Evolutionary conservation across 2,329 filamentous ascomycete genomes (phyloP).

Genomic region (Westerdykella ornata): DNA sequence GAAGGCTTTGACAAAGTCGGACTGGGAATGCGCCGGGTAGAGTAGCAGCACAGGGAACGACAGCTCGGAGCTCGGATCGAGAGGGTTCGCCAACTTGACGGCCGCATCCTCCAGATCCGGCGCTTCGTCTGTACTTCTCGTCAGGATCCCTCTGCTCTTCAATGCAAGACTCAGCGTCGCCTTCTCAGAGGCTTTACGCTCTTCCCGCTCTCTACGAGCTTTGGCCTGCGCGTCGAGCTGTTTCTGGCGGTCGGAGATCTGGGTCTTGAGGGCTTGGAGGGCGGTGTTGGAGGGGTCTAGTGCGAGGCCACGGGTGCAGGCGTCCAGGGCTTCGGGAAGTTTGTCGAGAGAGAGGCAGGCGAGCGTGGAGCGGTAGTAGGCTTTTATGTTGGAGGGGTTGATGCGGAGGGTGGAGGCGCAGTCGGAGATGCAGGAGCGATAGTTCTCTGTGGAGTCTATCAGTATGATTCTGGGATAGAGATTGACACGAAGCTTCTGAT

Average conservation of each 20-base stretch:
- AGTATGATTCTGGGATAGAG: conserved; percentile 8
- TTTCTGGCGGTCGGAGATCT: conserved; percentile 56
- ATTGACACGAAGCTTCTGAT: too few species aligned
- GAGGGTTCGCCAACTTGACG: conserved; percentile 63
- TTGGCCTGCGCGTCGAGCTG: conserved; percentile 51
- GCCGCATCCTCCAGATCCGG: conserved; percentile 83
- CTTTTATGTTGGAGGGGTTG: conserved; percentile 78
- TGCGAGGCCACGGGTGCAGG: conserved; percentile 64
- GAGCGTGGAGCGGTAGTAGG: conserved; percentile 75
- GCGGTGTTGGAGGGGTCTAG: conserved; percentile 65
- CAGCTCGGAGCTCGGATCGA: conserved; percentile 65
- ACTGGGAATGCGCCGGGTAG: conserved; percentile 75
- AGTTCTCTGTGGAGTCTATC: conserved; percentile 57
- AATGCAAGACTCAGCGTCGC: conserved; percentile 50
- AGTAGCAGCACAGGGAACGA: conserved; percentile 74
- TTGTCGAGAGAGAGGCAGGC: conserved; percentile 76
- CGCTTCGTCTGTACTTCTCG: conserved; percentile 59
- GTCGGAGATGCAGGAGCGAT: conserved; percentile 77
- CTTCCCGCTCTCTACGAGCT: conserved; percentile 51
- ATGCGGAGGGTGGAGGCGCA: conserved; percentile 72
- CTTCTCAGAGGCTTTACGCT: conserved; percentile 51
- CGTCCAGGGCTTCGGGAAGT: conserved; percentile 71
- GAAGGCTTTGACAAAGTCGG: conserved; percentile 86
- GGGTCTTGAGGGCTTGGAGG: conserved; percentile 55
- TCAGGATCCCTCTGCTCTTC: conserved; percentile 62